Evolutionary conservation across 2,329 filamentous ascomycete species (phyloP).

Genomic region (Curvularia sp.): DNA sequence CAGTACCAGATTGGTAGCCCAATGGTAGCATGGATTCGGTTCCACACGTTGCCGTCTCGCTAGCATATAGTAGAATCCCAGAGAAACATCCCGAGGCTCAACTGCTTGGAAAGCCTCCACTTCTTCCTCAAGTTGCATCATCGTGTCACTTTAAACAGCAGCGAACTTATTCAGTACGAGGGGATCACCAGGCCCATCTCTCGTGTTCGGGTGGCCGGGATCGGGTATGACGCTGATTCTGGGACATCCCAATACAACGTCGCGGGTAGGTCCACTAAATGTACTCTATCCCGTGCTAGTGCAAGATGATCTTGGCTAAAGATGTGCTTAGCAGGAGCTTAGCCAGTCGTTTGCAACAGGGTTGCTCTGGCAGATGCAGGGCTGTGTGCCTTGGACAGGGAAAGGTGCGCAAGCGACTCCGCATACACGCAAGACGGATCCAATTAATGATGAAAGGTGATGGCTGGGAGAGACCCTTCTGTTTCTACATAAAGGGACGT

Average conservation of each 20-base stretch:
- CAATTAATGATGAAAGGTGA: conserved; percentile 7
- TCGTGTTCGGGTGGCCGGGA: conserved; percentile 5
- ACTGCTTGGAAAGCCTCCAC: not conserved
- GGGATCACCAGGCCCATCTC: not conserved
- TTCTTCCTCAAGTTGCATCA: not conserved
- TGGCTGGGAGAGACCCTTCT: not conserved
- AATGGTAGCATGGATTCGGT: not conserved
- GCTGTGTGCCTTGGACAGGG: not conserved
- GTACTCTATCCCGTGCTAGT: not conserved
- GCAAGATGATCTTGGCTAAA: conserved; percentile 1
- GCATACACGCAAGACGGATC: conserved; percentile 7
- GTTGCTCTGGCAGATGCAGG: conserved; percentile 3
- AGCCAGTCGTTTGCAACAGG: not conserved
- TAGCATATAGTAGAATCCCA: not conserved
- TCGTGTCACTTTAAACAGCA: not conserved
- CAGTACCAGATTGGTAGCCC: not conserved
- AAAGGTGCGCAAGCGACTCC: conserved; percentile 5
- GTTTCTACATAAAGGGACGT: conserved; percentile 4
- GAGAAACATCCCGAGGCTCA: not conserved
- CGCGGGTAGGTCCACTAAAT: conserved; percentile 4
- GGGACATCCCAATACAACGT: conserved; percentile 7
- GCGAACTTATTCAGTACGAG: not conserved
- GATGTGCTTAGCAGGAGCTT: conserved; percentile 3
- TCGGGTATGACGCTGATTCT: conserved; percentile 3
- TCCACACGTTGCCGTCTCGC: not conserved